These are phyloP conservation scores for Crinitomyces ghanaensis DNA, from an alignment of 805 yeast genomes.

Conservation along the genomic window DNA sequence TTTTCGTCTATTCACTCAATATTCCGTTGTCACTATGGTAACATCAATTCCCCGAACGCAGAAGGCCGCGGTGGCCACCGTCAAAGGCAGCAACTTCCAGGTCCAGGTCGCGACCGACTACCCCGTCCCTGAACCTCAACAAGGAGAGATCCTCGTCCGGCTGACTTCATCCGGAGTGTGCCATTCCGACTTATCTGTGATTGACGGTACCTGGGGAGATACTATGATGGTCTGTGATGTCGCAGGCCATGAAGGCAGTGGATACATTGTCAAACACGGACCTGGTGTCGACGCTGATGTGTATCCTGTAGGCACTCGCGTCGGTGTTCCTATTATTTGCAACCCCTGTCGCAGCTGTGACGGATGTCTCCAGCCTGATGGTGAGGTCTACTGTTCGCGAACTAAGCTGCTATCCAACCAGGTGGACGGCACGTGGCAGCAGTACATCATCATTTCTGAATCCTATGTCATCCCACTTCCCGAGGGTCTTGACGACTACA, in stretches of 20 bases:
- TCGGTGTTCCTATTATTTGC: slow-evolving; percentile 19
- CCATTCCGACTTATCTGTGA: slow-evolving; percentile 33
- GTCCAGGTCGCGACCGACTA: slow-evolving; percentile 23
- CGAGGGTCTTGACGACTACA: slow-evolving; percentile 20
- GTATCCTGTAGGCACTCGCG: slow-evolving; percentile 17
- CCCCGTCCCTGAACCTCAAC: slow-evolving; percentile 26
- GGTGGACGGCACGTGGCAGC: slow-evolving; percentile 45
- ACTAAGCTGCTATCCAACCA: slow-evolving; percentile 69
- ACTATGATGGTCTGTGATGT: slow-evolving; percentile 13
- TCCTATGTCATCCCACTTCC: slow-evolving; percentile 35
- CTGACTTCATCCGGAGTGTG: slow-evolving; percentile 33
- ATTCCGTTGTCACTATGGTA: too few relatives aligned
- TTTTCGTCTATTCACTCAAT: too few relatives aligned
- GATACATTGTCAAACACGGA: slow-evolving; percentile 20
- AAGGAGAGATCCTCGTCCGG: slow-evolving; percentile 21
- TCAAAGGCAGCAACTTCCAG: slow-evolving; percentile 25
- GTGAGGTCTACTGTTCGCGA: slow-evolving; percentile 42
- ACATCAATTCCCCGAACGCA: slow-evolving; percentile 25
- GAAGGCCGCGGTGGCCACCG: slow-evolving; percentile 26
- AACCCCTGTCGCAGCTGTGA: slow-evolving; percentile 18
- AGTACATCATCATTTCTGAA: slow-evolving; percentile 36
- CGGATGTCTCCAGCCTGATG: slow-evolving; percentile 18
- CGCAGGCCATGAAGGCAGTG: slow-evolving; percentile 26
- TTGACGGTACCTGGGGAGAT: slow-evolving; percentile 32
- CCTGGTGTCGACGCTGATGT: slow-evolving; percentile 11